Evolutionary conservation across 2,329 filamentous ascomycete species (phyloP).

Genomic region (Ambrosiella xylebori): DNA sequence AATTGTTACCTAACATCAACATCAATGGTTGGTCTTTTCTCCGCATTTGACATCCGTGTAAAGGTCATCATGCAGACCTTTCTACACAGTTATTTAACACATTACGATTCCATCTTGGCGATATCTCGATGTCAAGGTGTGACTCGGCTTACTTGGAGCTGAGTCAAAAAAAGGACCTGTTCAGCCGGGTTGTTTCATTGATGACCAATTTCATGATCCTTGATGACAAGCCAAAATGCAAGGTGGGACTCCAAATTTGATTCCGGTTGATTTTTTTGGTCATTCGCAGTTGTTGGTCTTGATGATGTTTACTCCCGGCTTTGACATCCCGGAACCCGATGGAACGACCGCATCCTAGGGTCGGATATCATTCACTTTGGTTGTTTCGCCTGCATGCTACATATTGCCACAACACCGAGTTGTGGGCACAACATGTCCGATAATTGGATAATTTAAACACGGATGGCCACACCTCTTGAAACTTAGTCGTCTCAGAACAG

Average conservation of each 20-base stretch:
- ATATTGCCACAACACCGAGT: background rate
- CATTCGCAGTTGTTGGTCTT: background rate
- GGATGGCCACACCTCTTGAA: background rate
- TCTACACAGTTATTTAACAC: background rate
- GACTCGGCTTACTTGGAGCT: background rate
- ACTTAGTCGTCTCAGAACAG: background rate
- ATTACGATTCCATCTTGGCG: background rate
- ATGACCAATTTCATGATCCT: slow-evolving; percentile 2
- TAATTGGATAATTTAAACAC: background rate
- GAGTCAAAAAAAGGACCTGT: background rate
- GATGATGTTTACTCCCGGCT: too few species aligned
- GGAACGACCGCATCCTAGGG: background rate
- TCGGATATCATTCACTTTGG: background rate
- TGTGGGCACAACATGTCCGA: background rate
- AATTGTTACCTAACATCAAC: background rate
- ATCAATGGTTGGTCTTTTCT: background rate
- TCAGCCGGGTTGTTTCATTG: background rate
- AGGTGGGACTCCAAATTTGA: too few species aligned
- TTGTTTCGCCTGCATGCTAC: background rate
- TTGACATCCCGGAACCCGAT: too few species aligned
- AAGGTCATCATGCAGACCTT: background rate
- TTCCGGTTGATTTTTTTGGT: background rate
- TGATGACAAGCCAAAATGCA: slow-evolving; percentile 4
- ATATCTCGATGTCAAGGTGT: background rate
- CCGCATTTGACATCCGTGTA: background rate